phyloP scores from a whole-genome alignment of 768 basidiomycete genomes.

The Russula brevipes region DNA sequence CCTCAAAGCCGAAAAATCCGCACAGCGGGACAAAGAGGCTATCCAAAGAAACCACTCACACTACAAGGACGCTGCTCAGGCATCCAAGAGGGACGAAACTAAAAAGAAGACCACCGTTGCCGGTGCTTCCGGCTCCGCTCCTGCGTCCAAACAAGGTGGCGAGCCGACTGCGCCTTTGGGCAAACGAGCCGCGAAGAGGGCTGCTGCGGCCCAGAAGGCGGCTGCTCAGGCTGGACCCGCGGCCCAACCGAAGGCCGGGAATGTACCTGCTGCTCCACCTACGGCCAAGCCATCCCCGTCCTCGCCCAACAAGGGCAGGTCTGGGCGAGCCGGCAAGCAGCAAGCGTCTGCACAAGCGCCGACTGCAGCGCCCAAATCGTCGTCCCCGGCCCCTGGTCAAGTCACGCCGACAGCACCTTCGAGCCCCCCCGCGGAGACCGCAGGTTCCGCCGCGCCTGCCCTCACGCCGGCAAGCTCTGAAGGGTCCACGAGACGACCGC shows the following conservation, averaged over 20 bases:
- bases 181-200: constrained; percentile 37
- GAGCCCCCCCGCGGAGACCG: constrained; percentile 8
- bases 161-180: constrained; percentile 30
- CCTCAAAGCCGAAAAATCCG: constrained; percentile 74
- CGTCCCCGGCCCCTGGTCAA: not conserved
- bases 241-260: constrained; percentile 10
- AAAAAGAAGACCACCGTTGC: constrained; percentile 34
- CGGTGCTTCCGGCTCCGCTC: constrained; percentile 16
- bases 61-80: constrained; percentile 49
- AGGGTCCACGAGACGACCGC: constrained; percentile 31
- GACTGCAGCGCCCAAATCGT: constrained; percentile 5
- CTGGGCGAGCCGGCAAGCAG: constrained; percentile 14
- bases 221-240: constrained; percentile 6
- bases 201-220: constrained; percentile 18
- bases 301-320: constrained; percentile 15
- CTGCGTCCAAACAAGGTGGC: constrained; percentile 25
- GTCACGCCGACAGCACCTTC: not conserved
- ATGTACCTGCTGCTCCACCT: not conserved
- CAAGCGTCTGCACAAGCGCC: constrained; percentile 3
- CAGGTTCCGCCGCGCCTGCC: constrained; percentile 21
- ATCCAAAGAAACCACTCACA: constrained; percentile 69
- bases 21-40: constrained; percentile 64
- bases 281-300: not conserved
- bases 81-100: constrained; percentile 38
- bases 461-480: constrained; percentile 29